phyloP scores from a whole-genome alignment of 306 rosid genomes.

The Fragaria iinumae region DNA sequence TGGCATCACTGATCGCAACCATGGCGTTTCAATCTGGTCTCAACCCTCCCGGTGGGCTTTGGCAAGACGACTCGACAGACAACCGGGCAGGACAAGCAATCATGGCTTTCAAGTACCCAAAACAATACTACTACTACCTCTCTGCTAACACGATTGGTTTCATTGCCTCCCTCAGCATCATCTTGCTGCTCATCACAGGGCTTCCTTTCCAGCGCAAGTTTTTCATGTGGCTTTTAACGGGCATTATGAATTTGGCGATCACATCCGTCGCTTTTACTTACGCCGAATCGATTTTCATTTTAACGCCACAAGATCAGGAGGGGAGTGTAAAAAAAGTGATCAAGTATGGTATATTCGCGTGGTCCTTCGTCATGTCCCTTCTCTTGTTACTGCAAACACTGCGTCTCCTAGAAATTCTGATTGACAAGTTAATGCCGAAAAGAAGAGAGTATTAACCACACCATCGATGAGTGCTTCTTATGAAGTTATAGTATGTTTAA shows the following conservation, averaged over 20 bases:
- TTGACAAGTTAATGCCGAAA: not conserved
- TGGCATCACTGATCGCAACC: constrained; percentile 29
- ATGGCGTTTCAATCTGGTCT: constrained; percentile 28
- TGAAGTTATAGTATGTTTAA: not conserved
- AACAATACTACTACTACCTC: not conserved
- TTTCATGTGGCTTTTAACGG: constrained; percentile 18
- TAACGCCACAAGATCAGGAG: not conserved
- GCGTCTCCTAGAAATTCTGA: not conserved
- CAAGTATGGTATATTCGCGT: not conserved
- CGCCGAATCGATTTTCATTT: not conserved
- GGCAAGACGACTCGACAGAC: constrained; percentile 11
- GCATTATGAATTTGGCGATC: not conserved
- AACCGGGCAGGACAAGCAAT: constrained; percentile 14
- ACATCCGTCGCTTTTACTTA: constrained; percentile 11
- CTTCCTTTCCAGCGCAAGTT: constrained; percentile 16
- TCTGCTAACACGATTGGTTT: constrained; percentile 5
- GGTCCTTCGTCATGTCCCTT: constrained; percentile 10
- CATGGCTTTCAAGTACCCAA: not conserved
- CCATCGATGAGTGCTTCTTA: not conserved
- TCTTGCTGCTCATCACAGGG: constrained; percentile 20
- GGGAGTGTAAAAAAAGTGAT: not conserved
- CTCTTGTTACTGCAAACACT: not conserved
- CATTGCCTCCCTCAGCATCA: constrained; percentile 20
- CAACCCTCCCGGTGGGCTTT: constrained; percentile 30
- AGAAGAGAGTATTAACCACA: not conserved